Percentiles rank a stretch among this genome's conserved stretches.
phyloP scores from a whole-genome alignment of 2,329 filamentous ascomycete species.

The Cyphellophora attinorum region DNA sequence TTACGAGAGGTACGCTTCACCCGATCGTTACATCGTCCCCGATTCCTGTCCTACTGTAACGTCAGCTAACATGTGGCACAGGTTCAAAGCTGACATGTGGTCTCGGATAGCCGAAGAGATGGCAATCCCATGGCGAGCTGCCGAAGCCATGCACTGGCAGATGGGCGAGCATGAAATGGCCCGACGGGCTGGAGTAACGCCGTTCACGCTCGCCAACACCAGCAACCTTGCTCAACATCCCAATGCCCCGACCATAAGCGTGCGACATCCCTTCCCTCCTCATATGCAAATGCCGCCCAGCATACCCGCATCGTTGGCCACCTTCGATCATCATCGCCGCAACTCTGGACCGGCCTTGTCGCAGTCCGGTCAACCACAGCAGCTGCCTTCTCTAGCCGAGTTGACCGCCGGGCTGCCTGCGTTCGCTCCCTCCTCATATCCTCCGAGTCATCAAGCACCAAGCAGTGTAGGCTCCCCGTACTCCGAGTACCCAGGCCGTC shows the following conservation, averaged over 20 bases:
- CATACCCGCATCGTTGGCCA: too few species aligned
- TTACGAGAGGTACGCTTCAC: slow-evolving; percentile 73
- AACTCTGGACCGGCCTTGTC: neutral
- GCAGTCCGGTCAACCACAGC: neutral
- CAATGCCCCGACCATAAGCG: too few species aligned
- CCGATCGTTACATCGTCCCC: slow-evolving; percentile 1
- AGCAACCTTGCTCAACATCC: slow-evolving; percentile 1
- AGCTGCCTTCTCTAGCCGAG: slow-evolving; percentile 35
- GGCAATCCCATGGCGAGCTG: slow-evolving; percentile 87
- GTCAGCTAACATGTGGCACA: too few species aligned
- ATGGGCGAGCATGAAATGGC: slow-evolving; percentile 92
- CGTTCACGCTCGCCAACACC: slow-evolving; percentile 60
- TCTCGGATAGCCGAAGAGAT: slow-evolving; percentile 90
- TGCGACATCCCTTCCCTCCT: too few species aligned
- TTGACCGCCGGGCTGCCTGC: slow-evolving; percentile 37
- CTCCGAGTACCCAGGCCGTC: neutral
- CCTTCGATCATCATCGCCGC: too few species aligned
- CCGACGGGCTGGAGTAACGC: slow-evolving; percentile 75
- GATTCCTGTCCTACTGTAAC: too few species aligned
- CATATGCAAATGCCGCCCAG: too few species aligned
- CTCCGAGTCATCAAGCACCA: neutral
- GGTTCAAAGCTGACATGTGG: slow-evolving; percentile 98
- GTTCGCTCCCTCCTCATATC: slow-evolving; percentile 27
- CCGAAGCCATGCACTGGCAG: slow-evolving; percentile 98
- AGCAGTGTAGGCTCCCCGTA: neutral